These are phyloP conservation scores for Fusarium udum DNA, from an alignment of 2,329 filamentous ascomycete species.

Conservation along the genomic window DNA sequence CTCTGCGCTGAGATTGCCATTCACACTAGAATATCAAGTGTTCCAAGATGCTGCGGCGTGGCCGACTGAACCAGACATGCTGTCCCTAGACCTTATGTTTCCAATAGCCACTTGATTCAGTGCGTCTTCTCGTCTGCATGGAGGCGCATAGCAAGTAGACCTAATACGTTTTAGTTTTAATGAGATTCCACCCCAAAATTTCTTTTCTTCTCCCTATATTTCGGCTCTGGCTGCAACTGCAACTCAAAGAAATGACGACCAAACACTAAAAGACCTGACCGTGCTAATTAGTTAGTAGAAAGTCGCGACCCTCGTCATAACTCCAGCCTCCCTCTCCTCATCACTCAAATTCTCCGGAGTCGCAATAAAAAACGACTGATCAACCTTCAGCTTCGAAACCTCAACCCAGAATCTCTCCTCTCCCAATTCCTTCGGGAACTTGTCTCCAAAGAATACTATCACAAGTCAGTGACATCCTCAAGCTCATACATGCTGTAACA, in stretches of 20 bases:
- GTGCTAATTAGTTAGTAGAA: background rate
- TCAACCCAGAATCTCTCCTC: background rate
- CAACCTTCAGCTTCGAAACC: background rate
- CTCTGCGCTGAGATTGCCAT: background rate
- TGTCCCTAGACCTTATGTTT: background rate
- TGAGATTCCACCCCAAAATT: no score
- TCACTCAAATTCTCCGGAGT: background rate
- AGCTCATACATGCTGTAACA: accelerated
- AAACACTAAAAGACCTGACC: no score
- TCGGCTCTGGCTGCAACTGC: no score
- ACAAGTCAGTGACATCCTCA: background rate
- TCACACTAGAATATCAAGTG: background rate
- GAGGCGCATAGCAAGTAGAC: no score
- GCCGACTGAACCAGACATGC: background rate
- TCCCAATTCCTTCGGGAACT: background rate
- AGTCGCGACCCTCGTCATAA: background rate
- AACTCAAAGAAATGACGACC: background rate
- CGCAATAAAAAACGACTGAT: background rate
- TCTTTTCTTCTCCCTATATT: no score
- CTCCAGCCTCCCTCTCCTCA: background rate
- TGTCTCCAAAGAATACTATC: background rate
- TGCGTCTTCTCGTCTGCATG: no score
- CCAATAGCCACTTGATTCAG: background rate
- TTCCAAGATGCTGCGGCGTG: background rate
- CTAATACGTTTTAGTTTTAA: no score